phyloP scores from a whole-genome alignment of 257 asterid genomes.

The Solanum ossicruentum region DNA sequence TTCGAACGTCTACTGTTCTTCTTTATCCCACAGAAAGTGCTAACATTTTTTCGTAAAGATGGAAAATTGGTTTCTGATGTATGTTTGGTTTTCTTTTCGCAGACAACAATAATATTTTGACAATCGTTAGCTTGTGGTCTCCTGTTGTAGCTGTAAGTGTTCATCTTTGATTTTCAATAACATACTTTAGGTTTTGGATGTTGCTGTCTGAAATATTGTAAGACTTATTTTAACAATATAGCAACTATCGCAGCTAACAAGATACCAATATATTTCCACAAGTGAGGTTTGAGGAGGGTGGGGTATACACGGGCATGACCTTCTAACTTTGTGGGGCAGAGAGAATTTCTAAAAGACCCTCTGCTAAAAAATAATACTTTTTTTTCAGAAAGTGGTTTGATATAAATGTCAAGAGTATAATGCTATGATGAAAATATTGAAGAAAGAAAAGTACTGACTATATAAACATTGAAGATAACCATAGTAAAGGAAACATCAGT shows the following conservation, averaged over 20 bases:
- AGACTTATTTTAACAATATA: neutral
- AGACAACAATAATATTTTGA: conserved; percentile 66
- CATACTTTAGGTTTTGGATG: neutral
- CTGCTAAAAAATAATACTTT: neutral
- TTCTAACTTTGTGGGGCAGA: neutral
- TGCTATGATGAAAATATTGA: neutral
- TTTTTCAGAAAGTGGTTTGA: neutral
- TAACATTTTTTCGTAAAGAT: neutral
- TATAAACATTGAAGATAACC: neutral
- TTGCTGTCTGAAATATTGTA: neutral
- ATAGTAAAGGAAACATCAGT: neutral
- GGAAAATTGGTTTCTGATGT: neutral
- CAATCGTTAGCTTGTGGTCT: conserved; percentile 83
- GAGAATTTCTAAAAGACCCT: neutral
- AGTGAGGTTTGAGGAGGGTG: neutral
- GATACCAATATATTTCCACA: neutral
- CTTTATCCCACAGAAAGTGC: neutral
- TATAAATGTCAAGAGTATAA: neutral
- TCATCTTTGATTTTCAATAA: neutral
- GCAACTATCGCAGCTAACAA: neutral
- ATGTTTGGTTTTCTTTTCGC: conserved; percentile 22
- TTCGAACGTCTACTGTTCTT: neutral
- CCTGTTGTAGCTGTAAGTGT: conserved; percentile 96
- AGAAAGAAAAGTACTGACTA: neutral
- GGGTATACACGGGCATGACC: neutral